Base-by-base conservation (phyloP, 2,329 filamentous ascomycete genomes). In the Arachnomyces sp. region DNA sequence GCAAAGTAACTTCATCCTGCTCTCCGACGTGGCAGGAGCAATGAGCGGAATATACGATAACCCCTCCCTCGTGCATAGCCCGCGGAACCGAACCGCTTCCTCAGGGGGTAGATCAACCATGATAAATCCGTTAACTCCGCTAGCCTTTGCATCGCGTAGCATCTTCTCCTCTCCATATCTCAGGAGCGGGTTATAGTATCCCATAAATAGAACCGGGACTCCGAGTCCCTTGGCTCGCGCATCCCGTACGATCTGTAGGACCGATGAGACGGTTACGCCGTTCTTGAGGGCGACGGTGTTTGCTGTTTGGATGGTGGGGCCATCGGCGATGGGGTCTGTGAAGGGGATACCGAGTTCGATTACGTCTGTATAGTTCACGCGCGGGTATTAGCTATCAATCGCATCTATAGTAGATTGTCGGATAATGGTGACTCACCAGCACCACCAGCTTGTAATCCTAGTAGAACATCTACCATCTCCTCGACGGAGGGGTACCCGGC, bases 11-110 rank as follows among this genome's bases (percentile, higher is more conserved):
- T 85, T 90, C 89, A 98, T 94, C 56, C 92, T 84, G 49, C 79
- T 74, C 53, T 95, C 88, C 5, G 88, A 94, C 2, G 92, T 96
- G 8, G 89, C 80, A 5, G 92, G 92, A 1, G 92, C 90, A 53
- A 98, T 95, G 39, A 98, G 73, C n/a, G 92, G 92, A 11, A 98
- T 84, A 60, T 96, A 98, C 4, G 89, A 95, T 28, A 98, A 84
- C 77, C 82, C 82, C 59, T 80, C 84, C 56, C 73, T 81, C 44
- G 76, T 80, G 70, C 89, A 95, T 54, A 84, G 78, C 59, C 84
- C 81, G 60, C 89, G 79, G 74, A 96, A 98, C 43, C 84, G 82
- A 38, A 95, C 76, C 47, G 92, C 90, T 72, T 98, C 90, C 73
- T 96, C 90, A 2, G 90, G 90, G 11, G 92, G 90, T 55, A 98